Base-by-base conservation (phyloP, 2,329 filamentous ascomycete genomes). In the Aspergillus sp. region DNA sequence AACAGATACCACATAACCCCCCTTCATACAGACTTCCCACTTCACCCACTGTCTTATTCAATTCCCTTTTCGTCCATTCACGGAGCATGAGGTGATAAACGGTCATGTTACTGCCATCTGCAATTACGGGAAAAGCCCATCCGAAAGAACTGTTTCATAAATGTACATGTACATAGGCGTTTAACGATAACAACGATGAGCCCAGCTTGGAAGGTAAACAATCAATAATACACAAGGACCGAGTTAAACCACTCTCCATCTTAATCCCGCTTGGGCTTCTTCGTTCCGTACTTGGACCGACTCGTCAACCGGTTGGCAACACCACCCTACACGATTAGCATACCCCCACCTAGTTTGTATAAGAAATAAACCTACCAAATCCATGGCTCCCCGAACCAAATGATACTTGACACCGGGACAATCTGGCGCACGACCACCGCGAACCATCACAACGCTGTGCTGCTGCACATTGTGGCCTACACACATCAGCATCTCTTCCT, bases 321-420 rank as follows among this genome's bases (percentile, higher is more conserved):
- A 79, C 94, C 94, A 68, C 91, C 91, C 93, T 97, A 59, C 11
- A 38, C 34, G 16, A 54, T 73, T 61, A 73, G 67, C 58, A 50
- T 36, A 47, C 13, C 23, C n/a, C 46, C 43, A 45, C 34, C 11
- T 13, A 9, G 11, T n/a, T 5, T 3, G 14, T 11, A 38, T 38
- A 38, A 6, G 16, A 5, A 38, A 29, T 45, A 38, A 58, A 83
- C 88, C 67, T 80, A 96, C 92, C 84, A 99, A 74, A 83, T 99
- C 94, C 75, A 96, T 78, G 17, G 92, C 90, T 29, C 94, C 94
- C 70, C 94, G 81, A 40, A 99, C 89, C 66, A 97, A 78, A 74
- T 95, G 91, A 72, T 99, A 99, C 69, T 92, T 87, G 75, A 99
- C 94, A 86, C 94, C 94, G 56, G 94, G 94, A 78, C 94, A 99